Evolutionary conservation across 2,329 filamentous ascomycete genomes (phyloP).

Genomic region (Rutstroemia sp.): DNA sequence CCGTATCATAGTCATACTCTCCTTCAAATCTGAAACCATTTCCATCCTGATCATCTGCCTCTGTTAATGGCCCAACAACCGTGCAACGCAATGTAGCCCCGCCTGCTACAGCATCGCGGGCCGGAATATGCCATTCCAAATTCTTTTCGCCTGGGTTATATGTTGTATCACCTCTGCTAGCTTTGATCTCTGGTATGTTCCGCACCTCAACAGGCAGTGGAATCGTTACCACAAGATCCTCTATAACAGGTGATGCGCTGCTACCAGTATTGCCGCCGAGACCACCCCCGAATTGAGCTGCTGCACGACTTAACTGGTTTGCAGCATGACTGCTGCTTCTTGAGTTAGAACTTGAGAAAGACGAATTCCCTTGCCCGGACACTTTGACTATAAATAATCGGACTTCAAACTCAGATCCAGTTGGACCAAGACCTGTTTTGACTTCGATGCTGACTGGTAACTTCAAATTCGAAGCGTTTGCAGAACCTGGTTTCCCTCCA

Average conservation of each 20-base stretch:
- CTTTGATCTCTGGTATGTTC: conserved; percentile 74
- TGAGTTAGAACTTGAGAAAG: conserved; percentile 32
- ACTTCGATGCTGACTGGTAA: conserved; percentile 78
- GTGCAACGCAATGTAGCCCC: conserved; percentile 73
- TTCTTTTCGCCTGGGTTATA: conserved; percentile 66
- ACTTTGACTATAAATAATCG: conserved; percentile 64
- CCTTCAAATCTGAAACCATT: conserved; percentile 30
- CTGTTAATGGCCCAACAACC: conserved; percentile 57
- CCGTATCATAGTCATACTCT: conserved; percentile 41
- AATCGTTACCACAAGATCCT: conserved; percentile 71
- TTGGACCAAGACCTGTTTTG: conserved; percentile 66
- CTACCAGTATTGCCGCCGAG: conserved; percentile 38
- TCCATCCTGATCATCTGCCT: conserved; percentile 39
- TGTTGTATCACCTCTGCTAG: conserved; percentile 74
- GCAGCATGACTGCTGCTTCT: conserved; percentile 31
- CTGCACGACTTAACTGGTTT: conserved; percentile 32
- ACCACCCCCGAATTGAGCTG: conserved; percentile 38
- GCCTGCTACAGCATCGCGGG: conserved; percentile 66
- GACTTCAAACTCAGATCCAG: conserved; percentile 83
- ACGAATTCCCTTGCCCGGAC: conserved; percentile 40
- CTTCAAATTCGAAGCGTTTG: conserved; percentile 56
- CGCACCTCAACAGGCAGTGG: conserved; percentile 73
- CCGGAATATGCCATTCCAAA: conserved; percentile 77
- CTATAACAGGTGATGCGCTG: conserved; percentile 45
- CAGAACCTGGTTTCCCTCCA: conserved; percentile 45